Evolutionary conservation across 2,329 filamentous ascomycete genomes (phyloP), one percentile per base, ranked within the genome.

Genomic region (Alternaria conjuncta): DNA sequence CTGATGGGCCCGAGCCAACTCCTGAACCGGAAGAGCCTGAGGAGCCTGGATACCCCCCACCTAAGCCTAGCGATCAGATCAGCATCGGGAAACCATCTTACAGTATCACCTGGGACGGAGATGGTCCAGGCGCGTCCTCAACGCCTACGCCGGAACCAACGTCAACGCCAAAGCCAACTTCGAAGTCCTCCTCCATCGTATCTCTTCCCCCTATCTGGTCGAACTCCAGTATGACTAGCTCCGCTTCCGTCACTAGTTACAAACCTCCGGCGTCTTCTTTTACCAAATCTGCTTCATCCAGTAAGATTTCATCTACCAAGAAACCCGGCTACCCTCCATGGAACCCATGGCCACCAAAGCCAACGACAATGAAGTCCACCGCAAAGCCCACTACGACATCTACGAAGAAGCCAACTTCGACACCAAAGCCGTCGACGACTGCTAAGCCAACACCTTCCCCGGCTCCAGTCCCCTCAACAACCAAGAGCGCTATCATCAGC

Each of bases 281-380:
- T 46, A 45, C 21, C 21, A 46, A 60, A 6, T 26, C 51, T 44
- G n/a, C 36, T 11, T 56, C 57, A 23, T 56, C 51, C 3, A 30
- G 21, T 21, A 56, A 51, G 25, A 23, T 47, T 11, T 60, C 57
- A 4, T 66, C 65, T 15, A 68, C 63, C 45, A 70, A 64, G 51
- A 64, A 69, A 20, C 65, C 65, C 10, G 32, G 50, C 41, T 54
- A 64, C 13, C 57, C 57, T 20, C 46, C 61, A n/a, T 66, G 66
- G 55, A 47, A 54, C 23, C 54, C 67, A 20, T 55, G 57, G 65
- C 55, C 60, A 41, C 58, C 65, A n/a, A 65, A 55, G 13, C 55
- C 67, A 20, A 64, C 63, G 6, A 61, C 54, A 9, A 49, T 57
- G n/a, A 57, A 53, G 21, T 30, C 43, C 4, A 46, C 25, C 6